Evolutionary conservation across 257 asterid species (phyloP).

Genomic region (Avicennia marina): DNA sequence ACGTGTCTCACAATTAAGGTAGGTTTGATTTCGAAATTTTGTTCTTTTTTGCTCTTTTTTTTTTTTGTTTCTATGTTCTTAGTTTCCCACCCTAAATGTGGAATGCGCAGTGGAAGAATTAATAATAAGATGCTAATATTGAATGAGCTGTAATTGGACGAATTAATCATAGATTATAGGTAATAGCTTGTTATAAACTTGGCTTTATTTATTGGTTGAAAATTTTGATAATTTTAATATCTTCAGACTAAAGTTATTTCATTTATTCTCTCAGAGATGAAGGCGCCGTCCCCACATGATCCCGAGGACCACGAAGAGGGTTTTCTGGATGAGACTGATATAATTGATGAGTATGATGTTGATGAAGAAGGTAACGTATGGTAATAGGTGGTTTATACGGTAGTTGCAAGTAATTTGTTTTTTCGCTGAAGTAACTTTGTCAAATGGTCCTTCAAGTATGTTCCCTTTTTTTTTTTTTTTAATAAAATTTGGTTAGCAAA

Average conservation of each 20-base stretch:
- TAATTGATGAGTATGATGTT: conserved; percentile 51
- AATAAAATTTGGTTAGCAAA: too few relatives aligned
- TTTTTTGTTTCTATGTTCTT: too few relatives aligned
- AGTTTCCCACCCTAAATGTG: neutral
- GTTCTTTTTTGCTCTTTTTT: neutral
- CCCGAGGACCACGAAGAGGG: conserved; percentile 40
- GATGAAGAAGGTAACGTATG: conserved; percentile 84
- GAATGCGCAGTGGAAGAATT: neutral
- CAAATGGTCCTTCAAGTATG: too few relatives aligned
- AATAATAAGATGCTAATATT: neutral
- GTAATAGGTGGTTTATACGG: too few relatives aligned
- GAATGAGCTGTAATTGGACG: neutral
- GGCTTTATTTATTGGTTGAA: neutral
- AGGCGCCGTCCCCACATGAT: conserved; percentile 15
- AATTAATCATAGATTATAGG: neutral
- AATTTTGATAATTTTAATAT: neutral
- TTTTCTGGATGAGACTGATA: conserved; percentile 63
- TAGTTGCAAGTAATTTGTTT: too few relatives aligned
- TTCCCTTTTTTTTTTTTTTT: too few relatives aligned
- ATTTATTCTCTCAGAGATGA: conserved; percentile 26
- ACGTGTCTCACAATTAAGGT: neutral
- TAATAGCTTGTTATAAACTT: neutral
- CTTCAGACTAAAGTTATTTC: neutral
- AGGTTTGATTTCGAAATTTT: neutral
- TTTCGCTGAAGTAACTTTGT: too few relatives aligned